Evolutionary conservation across 768 basidiomycete species (phyloP).

Genomic region (Tylopilus sp.): DNA sequence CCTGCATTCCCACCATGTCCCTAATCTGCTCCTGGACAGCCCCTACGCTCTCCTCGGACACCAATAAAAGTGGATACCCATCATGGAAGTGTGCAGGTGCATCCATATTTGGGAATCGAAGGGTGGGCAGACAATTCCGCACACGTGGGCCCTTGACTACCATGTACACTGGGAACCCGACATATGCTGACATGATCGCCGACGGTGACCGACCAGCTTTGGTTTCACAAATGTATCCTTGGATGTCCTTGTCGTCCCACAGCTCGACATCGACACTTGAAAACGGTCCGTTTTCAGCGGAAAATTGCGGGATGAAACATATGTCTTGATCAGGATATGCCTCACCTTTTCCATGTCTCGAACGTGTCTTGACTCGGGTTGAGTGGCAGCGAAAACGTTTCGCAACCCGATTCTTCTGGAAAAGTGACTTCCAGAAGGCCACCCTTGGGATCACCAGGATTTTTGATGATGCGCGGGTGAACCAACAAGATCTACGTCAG

Average conservation of each 20-base stretch:
- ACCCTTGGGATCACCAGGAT: slow-evolving; percentile 41
- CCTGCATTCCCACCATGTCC: slow-evolving; percentile 45
- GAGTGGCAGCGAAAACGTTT: slow-evolving; percentile 57
- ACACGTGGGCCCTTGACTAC: slow-evolving; percentile 61
- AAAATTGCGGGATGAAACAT: background rate
- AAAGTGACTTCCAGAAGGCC: slow-evolving; percentile 56
- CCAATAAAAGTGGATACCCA: slow-evolving; percentile 63
- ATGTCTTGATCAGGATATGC: background rate
- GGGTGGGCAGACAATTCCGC: slow-evolving; percentile 50
- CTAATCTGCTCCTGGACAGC: slow-evolving; percentile 48
- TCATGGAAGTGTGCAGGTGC: slow-evolving; percentile 64
- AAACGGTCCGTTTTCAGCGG: no score
- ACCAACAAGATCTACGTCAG: slow-evolving; percentile 62
- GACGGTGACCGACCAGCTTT: slow-evolving; percentile 45
- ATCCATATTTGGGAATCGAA: slow-evolving; percentile 53
- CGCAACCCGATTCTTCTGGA: slow-evolving; percentile 55
- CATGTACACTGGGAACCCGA: slow-evolving; percentile 59
- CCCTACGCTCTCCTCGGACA: slow-evolving; percentile 63
- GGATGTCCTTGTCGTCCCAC: slow-evolving; percentile 45
- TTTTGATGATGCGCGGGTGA: slow-evolving; percentile 48
- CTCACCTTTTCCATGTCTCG: slow-evolving; percentile 56
- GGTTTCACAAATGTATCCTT: slow-evolving; percentile 65
- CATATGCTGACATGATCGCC: slow-evolving; percentile 54
- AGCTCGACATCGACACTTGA: slow-evolving; percentile 53
- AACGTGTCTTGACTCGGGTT: slow-evolving; percentile 48